Conservation (phyloP, 768 basidiomycete genomes). For the Russula sp. region DNA sequence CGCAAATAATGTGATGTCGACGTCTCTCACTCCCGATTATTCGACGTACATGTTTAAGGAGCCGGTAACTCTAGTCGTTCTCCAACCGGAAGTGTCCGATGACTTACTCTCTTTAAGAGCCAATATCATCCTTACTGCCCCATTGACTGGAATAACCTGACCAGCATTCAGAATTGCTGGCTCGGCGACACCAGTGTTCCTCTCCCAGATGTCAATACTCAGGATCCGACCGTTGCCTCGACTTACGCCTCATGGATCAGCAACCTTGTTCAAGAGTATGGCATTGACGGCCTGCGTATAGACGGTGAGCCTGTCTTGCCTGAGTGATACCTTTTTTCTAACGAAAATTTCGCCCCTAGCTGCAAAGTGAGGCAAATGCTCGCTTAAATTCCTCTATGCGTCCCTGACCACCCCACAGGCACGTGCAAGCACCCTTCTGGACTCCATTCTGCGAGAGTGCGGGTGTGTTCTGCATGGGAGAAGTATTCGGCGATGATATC, state of each 20-base stretch:
- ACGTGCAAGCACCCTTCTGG: slow-evolving; percentile 73
- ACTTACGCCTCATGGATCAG: slow-evolving; percentile 65
- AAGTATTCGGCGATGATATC: slow-evolving; percentile 55
- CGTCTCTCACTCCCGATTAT: slow-evolving; percentile 52
- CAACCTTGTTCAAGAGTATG: slow-evolving; percentile 58
- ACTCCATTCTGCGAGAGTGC: slow-evolving; percentile 63
- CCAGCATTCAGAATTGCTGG: slow-evolving; percentile 74
- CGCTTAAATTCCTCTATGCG: background rate
- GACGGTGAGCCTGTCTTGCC: slow-evolving; percentile 40
- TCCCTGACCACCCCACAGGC: slow-evolving; percentile 30
- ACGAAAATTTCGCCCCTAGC: slow-evolving; percentile 19
- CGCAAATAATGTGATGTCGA: slow-evolving; percentile 79
- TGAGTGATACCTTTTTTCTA: background rate
- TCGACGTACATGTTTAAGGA: slow-evolving; percentile 65
- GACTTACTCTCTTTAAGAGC: slow-evolving; percentile 32
- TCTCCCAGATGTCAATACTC: slow-evolving; percentile 74
- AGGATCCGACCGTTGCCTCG: slow-evolving; percentile 52
- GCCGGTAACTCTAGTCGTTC: slow-evolving; percentile 31
- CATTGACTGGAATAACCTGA: slow-evolving; percentile 61
- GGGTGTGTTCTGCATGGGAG: slow-evolving; percentile 81
- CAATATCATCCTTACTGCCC: slow-evolving; percentile 76
- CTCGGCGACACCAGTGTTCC: slow-evolving; percentile 69
- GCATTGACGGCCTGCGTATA: slow-evolving; percentile 81
- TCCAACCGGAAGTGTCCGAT: slow-evolving; percentile 7
- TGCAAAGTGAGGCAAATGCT: slow-evolving; percentile 28